Evolutionary conservation across 2,329 filamentous ascomycete species (phyloP), one percentile per base, ranked within the genome.

Genomic region (Cryphonectria japonica): DNA sequence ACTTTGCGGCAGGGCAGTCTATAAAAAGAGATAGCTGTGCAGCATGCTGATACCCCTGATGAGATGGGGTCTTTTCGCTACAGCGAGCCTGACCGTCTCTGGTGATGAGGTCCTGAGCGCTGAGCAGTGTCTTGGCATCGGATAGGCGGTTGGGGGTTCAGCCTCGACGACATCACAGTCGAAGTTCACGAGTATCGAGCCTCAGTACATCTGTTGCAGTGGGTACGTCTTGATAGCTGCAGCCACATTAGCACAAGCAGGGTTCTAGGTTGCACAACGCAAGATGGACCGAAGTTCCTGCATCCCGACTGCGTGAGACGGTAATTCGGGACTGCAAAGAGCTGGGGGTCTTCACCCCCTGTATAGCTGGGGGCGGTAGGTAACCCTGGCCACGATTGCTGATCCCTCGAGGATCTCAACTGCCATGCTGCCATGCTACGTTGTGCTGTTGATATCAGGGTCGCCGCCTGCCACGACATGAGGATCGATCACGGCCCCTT

Each of bases 1-100:
- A 69, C 62, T 50, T 37, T 52, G 29, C 46, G 37, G 32, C 32
- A 57, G 64, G 37, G 32, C 11, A 54, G 67, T 19, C 41, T 74
- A 72, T 63, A 68, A 73, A 69, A 66, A 68, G 54, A 69, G 70
- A 67, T 69, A 73, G 71, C 37, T n/a, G 52, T 54, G 14, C 34
- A 50, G 41, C 57, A 66, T 19, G 22, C 59, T 37, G 57, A 34
- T 59, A 16, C 26, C 29, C 29, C 54, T 59, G 54, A 59, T 59
- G 54, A 19, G 54, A 34, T 16, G 14, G 54, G 26, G 11, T 57
- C 29, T 29, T 4, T 13, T 32, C 54, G 16, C 26, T 16, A 59
- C 5, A 32, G 46, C 46, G 22, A 50, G 52, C 29, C 54, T 59
- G 54, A 19, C 54, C 29, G 14, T 19, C 29, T 59, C 29, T 59